Percentiles rank a stretch among this genome's conserved stretches.
These are phyloP conservation scores for Hylodesmum podocarpum DNA, from an alignment of 306 rosid species.

Conservation along the genomic window DNA sequence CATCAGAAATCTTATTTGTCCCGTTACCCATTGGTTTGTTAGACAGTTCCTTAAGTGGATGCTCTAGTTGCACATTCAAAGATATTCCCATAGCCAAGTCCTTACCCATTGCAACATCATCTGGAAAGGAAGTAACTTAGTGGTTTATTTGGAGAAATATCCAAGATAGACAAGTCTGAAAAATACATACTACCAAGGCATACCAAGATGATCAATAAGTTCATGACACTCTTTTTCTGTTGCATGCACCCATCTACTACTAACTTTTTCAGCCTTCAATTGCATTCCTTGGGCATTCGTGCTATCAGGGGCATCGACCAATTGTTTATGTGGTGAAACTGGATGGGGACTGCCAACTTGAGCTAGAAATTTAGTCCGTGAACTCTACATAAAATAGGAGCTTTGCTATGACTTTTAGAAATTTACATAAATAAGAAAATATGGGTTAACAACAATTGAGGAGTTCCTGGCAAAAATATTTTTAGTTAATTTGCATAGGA, in stretches of 20 bases:
- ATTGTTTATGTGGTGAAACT: slow-evolving; percentile 40
- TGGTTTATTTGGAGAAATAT: slow-evolving; percentile 22
- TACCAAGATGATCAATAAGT: slow-evolving; percentile 49
- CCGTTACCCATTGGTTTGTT: slow-evolving; percentile 35
- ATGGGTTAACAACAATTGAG: slow-evolving; percentile 4
- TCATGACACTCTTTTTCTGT: slow-evolving; percentile 42
- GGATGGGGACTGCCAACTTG: slow-evolving; percentile 49
- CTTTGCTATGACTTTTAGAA: background rate
- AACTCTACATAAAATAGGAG: slow-evolving; percentile 43
- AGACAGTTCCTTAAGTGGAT: slow-evolving; percentile 36
- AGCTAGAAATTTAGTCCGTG: slow-evolving; percentile 53
- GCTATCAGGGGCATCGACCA: slow-evolving; percentile 53
- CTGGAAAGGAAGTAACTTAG: slow-evolving; percentile 34
- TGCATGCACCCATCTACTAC: slow-evolving; percentile 38
- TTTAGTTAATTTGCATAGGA: background rate
- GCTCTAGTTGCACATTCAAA: slow-evolving; percentile 27
- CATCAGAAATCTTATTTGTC: slow-evolving; percentile 32
- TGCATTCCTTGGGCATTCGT: slow-evolving; percentile 52
- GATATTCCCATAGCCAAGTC: slow-evolving; percentile 50
- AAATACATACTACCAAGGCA: slow-evolving; percentile 28
- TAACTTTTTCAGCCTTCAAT: slow-evolving; percentile 37
- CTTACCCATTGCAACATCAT: slow-evolving; percentile 49
- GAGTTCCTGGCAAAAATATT: slow-evolving; percentile 10
- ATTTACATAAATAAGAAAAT: background rate
- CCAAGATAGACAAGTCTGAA: background rate